Percentiles rank a stretch among this genome's conserved stretches.
Evolutionary conservation across 2,329 filamentous ascomycete species (phyloP).

Genomic region (Reticulascus tulasneorum): DNA sequence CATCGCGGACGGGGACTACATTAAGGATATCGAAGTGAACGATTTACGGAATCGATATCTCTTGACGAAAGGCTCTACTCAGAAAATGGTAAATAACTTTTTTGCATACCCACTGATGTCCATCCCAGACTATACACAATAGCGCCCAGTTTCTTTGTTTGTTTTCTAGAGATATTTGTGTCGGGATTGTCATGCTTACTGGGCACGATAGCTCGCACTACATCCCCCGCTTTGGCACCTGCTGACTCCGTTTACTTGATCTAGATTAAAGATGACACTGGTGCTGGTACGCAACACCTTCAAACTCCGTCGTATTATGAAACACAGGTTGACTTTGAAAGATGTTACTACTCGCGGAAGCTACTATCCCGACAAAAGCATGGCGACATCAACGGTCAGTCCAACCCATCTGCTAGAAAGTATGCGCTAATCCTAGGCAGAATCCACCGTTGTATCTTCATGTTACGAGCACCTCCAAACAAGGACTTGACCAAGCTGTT

Average conservation of each 20-base stretch:
- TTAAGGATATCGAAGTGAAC: conserved; percentile 99
- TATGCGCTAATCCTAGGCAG: conserved; percentile 40
- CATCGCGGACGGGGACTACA: conserved; percentile 93
- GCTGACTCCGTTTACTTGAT: conserved; percentile 89
- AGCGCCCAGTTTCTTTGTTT: conserved; percentile 21
- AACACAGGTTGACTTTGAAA: conserved; percentile 59
- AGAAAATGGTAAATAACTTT: conserved; percentile 95
- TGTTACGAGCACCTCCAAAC: conserved; percentile 87
- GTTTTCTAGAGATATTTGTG: conserved; percentile 35
- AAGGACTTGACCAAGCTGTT: conserved; percentile 86
- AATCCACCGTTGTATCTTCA: conserved; percentile 93
- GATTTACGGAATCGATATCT: conserved; percentile 95
- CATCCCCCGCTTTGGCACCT: conserved; percentile 74
- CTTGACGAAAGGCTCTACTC: conserved; percentile 92
- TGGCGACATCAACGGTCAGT: conserved; percentile 89
- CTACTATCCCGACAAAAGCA: conserved; percentile 95
- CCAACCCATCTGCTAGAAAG: background rate
- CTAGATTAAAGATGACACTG: conserved; percentile 99
- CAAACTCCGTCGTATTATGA: conserved; percentile 44
- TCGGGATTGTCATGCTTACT: conserved; percentile 68
- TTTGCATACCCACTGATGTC: conserved; percentile 38
- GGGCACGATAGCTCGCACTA: conserved; percentile 60
- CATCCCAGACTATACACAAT: conserved; percentile 8
- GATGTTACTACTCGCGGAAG: conserved; percentile 98
- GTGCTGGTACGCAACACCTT: conserved; percentile 86